A percentile compares a stretch with the other conserved stretches of the same genome.
phyloP scores from a whole-genome alignment of 495 filamentous ascomycete genomes.

The Aspergillus ellipticus region DNA sequence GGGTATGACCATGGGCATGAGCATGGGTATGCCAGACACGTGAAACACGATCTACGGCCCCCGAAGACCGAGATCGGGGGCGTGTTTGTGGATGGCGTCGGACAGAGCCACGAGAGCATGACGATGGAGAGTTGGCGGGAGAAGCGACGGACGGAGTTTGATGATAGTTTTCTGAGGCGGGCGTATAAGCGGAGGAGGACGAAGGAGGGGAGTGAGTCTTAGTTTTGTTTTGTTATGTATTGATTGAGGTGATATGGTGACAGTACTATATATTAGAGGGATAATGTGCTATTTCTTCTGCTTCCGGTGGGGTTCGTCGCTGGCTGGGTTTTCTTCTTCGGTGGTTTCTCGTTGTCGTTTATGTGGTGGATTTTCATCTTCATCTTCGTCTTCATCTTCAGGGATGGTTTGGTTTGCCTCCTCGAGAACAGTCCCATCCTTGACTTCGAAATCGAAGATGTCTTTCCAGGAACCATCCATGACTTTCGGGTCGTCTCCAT shows the following conservation, averaged over 20 bases:
- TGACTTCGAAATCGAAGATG: slow-evolving; percentile 38
- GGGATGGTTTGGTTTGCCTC: not conserved
- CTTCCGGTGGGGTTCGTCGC: no score
- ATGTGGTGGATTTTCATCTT: not conserved
- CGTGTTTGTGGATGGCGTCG: not conserved
- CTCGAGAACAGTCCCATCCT: not conserved
- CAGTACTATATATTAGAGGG: no score
- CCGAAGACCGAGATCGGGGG: not conserved
- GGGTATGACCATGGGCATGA: no score
- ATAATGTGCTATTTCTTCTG: no score
- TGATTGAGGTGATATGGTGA: no score
- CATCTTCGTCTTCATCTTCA: not conserved
- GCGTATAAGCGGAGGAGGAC: slow-evolving; percentile 11
- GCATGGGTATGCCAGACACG: no score
- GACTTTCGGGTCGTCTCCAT: slow-evolving; percentile 56
- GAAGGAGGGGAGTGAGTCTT: not conserved
- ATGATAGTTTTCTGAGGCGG: slow-evolving; percentile 13
- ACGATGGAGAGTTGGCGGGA: no score
- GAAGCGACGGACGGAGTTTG: not conserved
- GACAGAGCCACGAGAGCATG: not conserved
- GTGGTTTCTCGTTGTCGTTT: not conserved
- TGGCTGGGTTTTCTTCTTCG: no score
- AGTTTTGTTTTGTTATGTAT: not conserved
- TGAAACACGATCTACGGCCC: no score
- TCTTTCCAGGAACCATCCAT: slow-evolving; percentile 59